Base-by-base conservation (phyloP, 163 green algal genomes). In the Scenedesmus sp. region DNA sequence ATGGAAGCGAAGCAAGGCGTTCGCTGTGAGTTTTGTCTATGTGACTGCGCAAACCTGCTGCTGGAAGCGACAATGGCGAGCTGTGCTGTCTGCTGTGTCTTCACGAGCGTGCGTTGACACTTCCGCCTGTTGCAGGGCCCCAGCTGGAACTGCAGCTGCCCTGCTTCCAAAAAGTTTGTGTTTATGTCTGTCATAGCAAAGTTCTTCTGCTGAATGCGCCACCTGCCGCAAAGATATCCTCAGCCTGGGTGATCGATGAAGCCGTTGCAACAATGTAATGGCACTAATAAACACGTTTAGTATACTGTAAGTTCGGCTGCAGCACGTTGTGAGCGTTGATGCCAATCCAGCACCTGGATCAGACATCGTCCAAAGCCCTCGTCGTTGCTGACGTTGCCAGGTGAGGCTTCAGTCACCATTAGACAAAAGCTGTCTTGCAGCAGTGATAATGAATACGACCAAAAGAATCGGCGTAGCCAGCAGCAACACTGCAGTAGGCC, bases 1-100 rank as follows among this genome's bases (percentile, higher is more conserved):
- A 90, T 53, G 2, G 85, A 90, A 2, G 85, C 85, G 59, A 90
- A 90, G 70, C 85, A 70, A 43, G 78, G 85, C 35, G 22, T 15
- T 37, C 85, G 85, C 16, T 61, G 61, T 0, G 22, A n/a, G 10
- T 61, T 72, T 72, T 44, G 83, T 43, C 4, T 70, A 24, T 84
- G 79, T 37, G 42, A 59, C 30, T 35, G 79, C 42, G 10, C 43
- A 37, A 16, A 65, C 22, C 26, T 59, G 72, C 79, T 59, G 79
- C 42, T 65, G 79, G 42, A 65, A 22, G 79, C 59, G 24, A 53
- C 84, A 61, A 89, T 18, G 5, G 85, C 85, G 1, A 44, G n/a
- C 65, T 72, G 85, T 49, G 85, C 68, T 53, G 61, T 83, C n/a
- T 35, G 46, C 61, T 40, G 42, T 7, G 85, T 89, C 85, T 83